phyloP scores from a whole-genome alignment of 2,329 filamentous ascomycete genomes.

The Aspergillus terreus region DNA sequence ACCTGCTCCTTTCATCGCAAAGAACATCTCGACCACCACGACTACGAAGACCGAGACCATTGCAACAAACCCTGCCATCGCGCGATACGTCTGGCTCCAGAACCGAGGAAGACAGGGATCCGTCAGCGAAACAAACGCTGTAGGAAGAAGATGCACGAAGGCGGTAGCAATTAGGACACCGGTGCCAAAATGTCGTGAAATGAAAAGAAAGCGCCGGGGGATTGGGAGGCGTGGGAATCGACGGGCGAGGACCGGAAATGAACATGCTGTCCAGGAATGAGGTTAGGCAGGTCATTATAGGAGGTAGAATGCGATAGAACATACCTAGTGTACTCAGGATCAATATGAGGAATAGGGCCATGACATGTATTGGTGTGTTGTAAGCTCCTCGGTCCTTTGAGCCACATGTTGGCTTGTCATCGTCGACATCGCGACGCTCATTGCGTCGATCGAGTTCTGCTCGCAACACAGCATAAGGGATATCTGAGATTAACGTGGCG shows the following conservation, averaged over 20 bases:
- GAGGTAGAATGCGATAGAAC: neutral
- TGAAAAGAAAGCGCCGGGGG: constrained; percentile 56
- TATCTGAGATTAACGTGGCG: constrained; percentile 23
- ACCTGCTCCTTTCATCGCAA: constrained; percentile 66
- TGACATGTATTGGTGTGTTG: constrained; percentile 64
- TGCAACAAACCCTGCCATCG: constrained; percentile 75
- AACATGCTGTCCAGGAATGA: constrained; percentile 47
- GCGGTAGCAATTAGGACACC: constrained; percentile 56
- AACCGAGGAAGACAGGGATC: constrained; percentile 68
- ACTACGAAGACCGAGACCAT: constrained; percentile 81
- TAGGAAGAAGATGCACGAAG: constrained; percentile 60
- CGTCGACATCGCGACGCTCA: constrained; percentile 13
- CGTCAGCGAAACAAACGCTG: constrained; percentile 58
- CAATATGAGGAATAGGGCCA: constrained; percentile 65
- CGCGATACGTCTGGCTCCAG: constrained; percentile 74
- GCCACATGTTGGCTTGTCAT: constrained; percentile 31
- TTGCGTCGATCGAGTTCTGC: constrained; percentile 30
- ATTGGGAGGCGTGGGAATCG: constrained; percentile 59
- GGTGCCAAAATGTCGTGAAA: constrained; percentile 58
- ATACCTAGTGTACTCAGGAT: constrained; percentile 45
- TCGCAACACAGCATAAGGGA: constrained; percentile 31
- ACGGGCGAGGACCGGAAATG: constrained; percentile 58
- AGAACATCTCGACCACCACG: constrained; percentile 82
- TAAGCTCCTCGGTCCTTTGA: constrained; percentile 45
- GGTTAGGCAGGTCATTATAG: constrained; percentile 8